Conservation (phyloP, 2,329 filamentous ascomycete genomes). For the Paraphaeosphaeria sporulosa region DNA sequence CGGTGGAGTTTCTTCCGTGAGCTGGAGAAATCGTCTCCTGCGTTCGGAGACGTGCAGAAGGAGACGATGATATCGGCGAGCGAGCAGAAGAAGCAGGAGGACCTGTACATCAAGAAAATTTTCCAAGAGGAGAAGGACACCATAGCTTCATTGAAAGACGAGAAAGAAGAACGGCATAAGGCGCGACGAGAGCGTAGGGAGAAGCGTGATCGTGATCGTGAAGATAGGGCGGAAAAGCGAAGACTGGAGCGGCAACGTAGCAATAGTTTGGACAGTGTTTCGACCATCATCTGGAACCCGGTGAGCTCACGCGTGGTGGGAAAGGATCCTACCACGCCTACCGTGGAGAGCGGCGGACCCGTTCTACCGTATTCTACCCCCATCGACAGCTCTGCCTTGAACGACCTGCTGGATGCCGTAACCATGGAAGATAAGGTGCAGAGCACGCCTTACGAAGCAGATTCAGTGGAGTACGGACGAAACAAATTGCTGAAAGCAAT, state of each 20-base stretch:
- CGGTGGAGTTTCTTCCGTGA: conserved; percentile 21
- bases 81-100: conserved; percentile 3
- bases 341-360: background rate
- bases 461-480: background rate
- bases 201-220: background rate
- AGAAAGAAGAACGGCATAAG: background rate
- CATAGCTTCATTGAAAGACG: background rate
- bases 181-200: background rate
- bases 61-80: background rate
- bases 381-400: background rate
- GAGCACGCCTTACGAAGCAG: background rate
- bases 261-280: conserved; percentile 3
- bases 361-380: background rate
- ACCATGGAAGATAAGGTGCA: background rate
- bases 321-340: background rate
- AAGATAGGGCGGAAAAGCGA: background rate
- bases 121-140: background rate
- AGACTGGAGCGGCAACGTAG: conserved; percentile 1
- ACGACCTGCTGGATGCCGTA: conserved; percentile 3
- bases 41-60: conserved; percentile 15
- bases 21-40: conserved; percentile 17
- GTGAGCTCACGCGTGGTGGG: background rate
- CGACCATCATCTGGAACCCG: conserved; percentile 11
- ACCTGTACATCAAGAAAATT: background rate
- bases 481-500: background rate